phyloP scores from a whole-genome alignment of 345 rosid genomes.

The Melaleuca quinquenervia region DNA sequence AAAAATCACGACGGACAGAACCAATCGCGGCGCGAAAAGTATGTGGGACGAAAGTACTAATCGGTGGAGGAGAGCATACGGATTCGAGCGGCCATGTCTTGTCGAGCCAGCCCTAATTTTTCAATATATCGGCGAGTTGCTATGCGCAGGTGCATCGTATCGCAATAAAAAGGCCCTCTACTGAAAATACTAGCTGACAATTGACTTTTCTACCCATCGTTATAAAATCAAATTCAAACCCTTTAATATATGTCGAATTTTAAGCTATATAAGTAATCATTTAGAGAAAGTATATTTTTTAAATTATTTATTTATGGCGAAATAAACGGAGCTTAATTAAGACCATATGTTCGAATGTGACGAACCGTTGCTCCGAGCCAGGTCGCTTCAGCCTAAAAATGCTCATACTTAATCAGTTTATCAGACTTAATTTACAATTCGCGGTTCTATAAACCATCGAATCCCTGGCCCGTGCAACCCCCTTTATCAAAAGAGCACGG shows the following conservation, averaged over 20 bases:
- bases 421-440: background rate
- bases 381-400: background rate
- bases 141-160: too few relatives aligned
- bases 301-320: accelerated
- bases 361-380: background rate
- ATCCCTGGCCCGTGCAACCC: too few relatives aligned
- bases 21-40: background rate
- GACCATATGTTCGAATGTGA: background rate
- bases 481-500: background rate
- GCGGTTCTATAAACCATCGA: background rate
- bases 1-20: accelerated
- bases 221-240: too few relatives aligned
- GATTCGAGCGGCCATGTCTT: too few relatives aligned
- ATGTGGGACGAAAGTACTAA: background rate
- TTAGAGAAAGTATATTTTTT: too few relatives aligned
- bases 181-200: too few relatives aligned
- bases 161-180: too few relatives aligned
- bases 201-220: too few relatives aligned
- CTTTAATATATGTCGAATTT: too few relatives aligned
- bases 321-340: background rate
- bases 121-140: too few relatives aligned
- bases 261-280: too few relatives aligned
- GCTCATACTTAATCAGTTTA: background rate
- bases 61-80: accelerated
- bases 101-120: too few relatives aligned